Base-by-base conservation (phyloP, 2,329 filamentous ascomycete genomes). In the Fusarium begoniae region DNA sequence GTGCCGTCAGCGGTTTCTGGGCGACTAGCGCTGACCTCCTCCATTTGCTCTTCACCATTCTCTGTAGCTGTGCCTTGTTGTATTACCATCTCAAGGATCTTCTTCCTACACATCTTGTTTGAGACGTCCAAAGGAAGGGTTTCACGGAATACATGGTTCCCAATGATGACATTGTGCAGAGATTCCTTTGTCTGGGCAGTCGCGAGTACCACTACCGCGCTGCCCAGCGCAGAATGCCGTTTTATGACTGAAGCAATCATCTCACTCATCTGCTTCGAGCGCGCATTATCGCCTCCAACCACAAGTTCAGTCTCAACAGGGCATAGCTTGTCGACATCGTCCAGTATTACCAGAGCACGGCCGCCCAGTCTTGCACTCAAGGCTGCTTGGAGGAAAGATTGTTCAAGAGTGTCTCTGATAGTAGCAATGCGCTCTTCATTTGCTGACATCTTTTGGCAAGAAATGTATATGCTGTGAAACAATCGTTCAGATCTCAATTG, bases 291-390 rank as follows among this genome's bases (percentile, higher is more conserved):
- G 66, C 95, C 95, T 70, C 94, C 94, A 9, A 97, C 94, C 81
- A 98, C 94, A 18, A 98, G 87, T 81, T 99, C 96, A 1, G 95
- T 98, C 82, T 99, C 96, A 2, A 91, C 92, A 0, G 96, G 95
- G 80, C 96, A 98, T 3, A 99, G 86, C 79, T 94, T 94, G 82
- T 99, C 96, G 12, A 99, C 84, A 78, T 99, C 96, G 79, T 99
- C 96, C 3, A 99, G 86, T 54, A 99, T 90, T 24, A 99, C 93
- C 6, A 98, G 81, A 0, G 95, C 90, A 72, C 90, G 91, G 9
- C 96, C 96, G 26, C 94, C 95, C 2, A 96, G 87, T 68, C 95
- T 89, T 41, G 96, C 94, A 45, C 94, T 95, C 96, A 96, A 99
- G 45, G 56, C 44, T 38, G 56, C 56, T 35, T 48, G 44, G 24